These are phyloP conservation scores for Russula sp. DNA, from an alignment of 768 basidiomycete species.

Conservation along the genomic window DNA sequence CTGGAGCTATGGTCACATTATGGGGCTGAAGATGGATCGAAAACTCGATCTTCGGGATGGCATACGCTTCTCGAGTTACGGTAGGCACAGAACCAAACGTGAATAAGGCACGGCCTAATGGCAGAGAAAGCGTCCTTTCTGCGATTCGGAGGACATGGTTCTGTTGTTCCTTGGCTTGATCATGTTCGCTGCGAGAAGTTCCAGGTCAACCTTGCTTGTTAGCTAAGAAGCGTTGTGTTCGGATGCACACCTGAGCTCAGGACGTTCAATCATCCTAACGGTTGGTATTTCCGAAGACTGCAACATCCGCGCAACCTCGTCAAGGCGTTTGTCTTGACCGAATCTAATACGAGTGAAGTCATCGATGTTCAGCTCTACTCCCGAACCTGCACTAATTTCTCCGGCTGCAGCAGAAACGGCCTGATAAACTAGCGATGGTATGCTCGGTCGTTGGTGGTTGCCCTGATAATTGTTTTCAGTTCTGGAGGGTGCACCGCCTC, in stretches of 20 bases:
- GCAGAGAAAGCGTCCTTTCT: slow-evolving; percentile 82
- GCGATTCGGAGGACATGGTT: slow-evolving; percentile 71
- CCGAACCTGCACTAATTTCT: slow-evolving; percentile 53
- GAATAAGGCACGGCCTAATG: slow-evolving; percentile 87
- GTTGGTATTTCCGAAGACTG: slow-evolving; percentile 68
- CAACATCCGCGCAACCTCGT: slow-evolving; percentile 88
- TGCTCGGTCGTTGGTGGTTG: slow-evolving; percentile 5
- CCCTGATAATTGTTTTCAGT: slow-evolving; percentile 1
- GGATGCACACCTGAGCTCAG: slow-evolving; percentile 56
- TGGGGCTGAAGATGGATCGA: slow-evolving; percentile 66
- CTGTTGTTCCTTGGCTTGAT: slow-evolving; percentile 81
- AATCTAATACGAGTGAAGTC: slow-evolving; percentile 82
- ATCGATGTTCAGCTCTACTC: slow-evolving; percentile 64
- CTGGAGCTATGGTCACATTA: slow-evolving; percentile 56
- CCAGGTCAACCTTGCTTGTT: not conserved
- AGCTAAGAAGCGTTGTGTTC: not conserved
- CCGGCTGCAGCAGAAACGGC: slow-evolving; percentile 36
- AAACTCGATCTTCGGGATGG: slow-evolving; percentile 74
- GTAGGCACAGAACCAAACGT: slow-evolving; percentile 77
- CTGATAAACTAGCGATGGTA: slow-evolving; percentile 12
- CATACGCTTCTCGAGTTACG: slow-evolving; percentile 70
- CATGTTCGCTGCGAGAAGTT: slow-evolving; percentile 58
- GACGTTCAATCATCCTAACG: slow-evolving; percentile 57
- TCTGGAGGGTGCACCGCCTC: not conserved
- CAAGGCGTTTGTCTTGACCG: slow-evolving; percentile 80